These are phyloP conservation scores for Venturia oleaginea DNA, from an alignment of 2,329 filamentous ascomycete genomes.

Conservation along the genomic window DNA sequence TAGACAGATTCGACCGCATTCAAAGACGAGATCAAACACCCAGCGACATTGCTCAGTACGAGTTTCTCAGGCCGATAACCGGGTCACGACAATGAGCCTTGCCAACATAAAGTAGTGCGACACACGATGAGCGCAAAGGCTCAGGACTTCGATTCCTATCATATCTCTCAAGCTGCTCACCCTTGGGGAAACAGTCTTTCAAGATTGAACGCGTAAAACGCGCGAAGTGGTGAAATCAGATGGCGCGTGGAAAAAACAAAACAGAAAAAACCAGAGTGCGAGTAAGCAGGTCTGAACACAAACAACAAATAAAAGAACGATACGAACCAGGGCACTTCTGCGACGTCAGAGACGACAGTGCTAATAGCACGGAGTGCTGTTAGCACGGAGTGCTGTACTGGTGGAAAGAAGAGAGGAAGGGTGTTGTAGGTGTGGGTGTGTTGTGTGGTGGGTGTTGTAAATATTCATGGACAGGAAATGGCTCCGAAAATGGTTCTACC, in stretches of 20 bases:
- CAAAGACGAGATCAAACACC: not conserved
- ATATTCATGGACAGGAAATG: not conserved
- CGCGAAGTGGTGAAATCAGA: not conserved
- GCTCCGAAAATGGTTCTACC: not conserved
- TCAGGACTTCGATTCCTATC: not conserved
- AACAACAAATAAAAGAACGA: not conserved
- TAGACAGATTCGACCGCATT: not conserved
- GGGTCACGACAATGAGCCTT: not conserved
- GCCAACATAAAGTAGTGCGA: not conserved
- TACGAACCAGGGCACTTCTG: slow-evolving; percentile 1
- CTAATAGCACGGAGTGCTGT: not conserved
- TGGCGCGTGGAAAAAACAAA: not conserved
- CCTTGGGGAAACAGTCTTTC: not conserved
- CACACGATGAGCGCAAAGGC: not conserved
- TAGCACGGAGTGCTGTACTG: not conserved
- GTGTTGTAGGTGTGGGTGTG: not conserved
- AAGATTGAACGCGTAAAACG: not conserved
- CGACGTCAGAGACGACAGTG: not conserved
- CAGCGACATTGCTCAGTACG: not conserved
- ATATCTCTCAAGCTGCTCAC: not conserved
- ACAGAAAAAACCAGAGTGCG: not conserved
- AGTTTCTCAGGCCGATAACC: not conserved
- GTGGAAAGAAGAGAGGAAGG: not conserved
- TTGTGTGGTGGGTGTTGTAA: not conserved
- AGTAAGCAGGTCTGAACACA: not conserved